Base-by-base conservation (phyloP, 768 basidiomycete genomes). In the Mrakia hoshinonis region DNA sequence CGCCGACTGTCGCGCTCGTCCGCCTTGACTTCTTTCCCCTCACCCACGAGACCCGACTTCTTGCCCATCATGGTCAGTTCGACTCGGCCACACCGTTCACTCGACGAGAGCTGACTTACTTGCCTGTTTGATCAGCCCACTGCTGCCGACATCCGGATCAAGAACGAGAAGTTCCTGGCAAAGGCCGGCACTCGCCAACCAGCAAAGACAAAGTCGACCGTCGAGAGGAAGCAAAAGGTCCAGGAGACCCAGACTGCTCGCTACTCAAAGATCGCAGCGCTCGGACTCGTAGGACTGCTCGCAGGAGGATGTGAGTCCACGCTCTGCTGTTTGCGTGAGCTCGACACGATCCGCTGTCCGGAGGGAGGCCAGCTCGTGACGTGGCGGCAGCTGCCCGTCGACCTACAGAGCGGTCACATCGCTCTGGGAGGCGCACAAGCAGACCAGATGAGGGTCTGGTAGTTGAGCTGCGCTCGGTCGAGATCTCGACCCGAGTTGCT, bases 291-390 rank as follows among this genome's bases (percentile, higher is more conserved):
- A 29, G 52, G 13, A 5, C 13, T 71, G 29, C 65, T 71, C 26
- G 36, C 49, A 6, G 70, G 63, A n/a, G 70, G 70, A 13, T 67
- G 70, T 71, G 24, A 47, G 70, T 66, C 39, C 15, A 4, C 15
- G 15, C 47, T 60, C 47, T 13, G 6, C 15, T 6, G 43, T 6
- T 43, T 15, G 15, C 6, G 43, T 43, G 15, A 43, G 43, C 43
- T 24, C 52, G n/a, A 55, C 7, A 24, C 22, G n/a, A n/a, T n/a
- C n/a, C n/a, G n/a, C n/a, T n/a, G n/a, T n/a, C n/a, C n/a, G n/a
- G n/a, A n/a, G n/a, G n/a, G n/a, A n/a, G n/a, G n/a, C n/a, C n/a
- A n/a, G n/a, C n/a, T 52, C 34, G 46, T 65, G 63, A 65, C 48
- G 46, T 65, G 63, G 43, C 48, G 29, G 7, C 43, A 43, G 43